Conservation (phyloP, 2,329 filamentous ascomycete species). For the Colletotrichum gigasporum region DNA sequence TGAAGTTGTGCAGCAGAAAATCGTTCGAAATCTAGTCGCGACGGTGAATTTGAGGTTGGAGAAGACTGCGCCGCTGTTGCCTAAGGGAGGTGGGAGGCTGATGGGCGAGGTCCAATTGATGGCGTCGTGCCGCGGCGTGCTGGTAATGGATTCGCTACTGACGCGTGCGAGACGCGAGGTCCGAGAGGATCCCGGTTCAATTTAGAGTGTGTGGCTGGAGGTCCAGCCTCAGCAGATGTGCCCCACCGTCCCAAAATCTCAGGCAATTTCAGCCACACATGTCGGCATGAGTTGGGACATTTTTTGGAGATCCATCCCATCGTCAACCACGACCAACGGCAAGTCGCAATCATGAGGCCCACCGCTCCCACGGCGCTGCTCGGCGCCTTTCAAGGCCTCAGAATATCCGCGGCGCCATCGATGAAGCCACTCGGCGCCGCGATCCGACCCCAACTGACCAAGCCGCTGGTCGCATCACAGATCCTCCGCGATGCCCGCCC, state of each 20-base stretch:
- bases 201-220: constrained; percentile 34
- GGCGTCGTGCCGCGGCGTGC: constrained; percentile 20
- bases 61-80: constrained; percentile 14
- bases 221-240: constrained; percentile 31
- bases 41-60: not conserved
- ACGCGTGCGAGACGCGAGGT: constrained; percentile 58
- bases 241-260: constrained; percentile 32
- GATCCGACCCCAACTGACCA: constrained; percentile 39
- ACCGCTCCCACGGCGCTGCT: constrained; percentile 54
- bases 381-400: constrained; percentile 61
- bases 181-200: constrained; percentile 40
- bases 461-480: constrained; percentile 41
- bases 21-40: not conserved
- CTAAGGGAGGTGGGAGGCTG: constrained; percentile 1
- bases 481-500: constrained; percentile 62
- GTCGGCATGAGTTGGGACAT: constrained; percentile 29
- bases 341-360: constrained; percentile 55
- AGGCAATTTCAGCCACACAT: constrained; percentile 35
- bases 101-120: not conserved
- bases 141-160: constrained; percentile 25
- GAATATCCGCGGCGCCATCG: constrained; percentile 51
- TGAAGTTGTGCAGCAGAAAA: not conserved
- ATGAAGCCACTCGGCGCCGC: constrained; percentile 49
- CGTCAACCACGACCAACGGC: constrained; percentile 35
- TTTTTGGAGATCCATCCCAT: constrained; percentile 44